Evolutionary conservation across 2,329 filamentous ascomycete genomes (phyloP), one percentile per base, ranked within the genome.

Genomic region (Orbilia quercus): DNA sequence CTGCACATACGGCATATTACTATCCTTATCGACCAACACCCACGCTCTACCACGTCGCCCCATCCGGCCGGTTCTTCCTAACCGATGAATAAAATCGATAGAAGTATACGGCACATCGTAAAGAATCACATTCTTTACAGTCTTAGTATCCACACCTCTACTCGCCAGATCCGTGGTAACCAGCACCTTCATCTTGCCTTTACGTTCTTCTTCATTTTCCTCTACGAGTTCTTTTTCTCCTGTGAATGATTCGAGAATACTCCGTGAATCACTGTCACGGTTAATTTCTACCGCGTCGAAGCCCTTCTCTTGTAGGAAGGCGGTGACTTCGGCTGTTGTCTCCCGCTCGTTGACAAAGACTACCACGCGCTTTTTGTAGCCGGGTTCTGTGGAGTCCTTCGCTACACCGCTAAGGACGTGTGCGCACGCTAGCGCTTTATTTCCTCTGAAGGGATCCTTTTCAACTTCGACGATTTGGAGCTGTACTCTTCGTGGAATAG

Each of bases 51-150:
- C 95, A 80, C 95, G 86, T 75, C 92, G 86, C 2, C 92, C 92
- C 95, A 99, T 98, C 34, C 95, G 87, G 0, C 95, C 95, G 0
- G 94, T 92, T 69, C 95, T 87, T 20, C 95, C 95, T 3, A 99
- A 86, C 12, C 96, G 89, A 81, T 99, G 95, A 78, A 99, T 97
- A 78, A 99, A 99, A 81, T 99, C 96, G 72, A 99, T 96, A 0
- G 92, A 96, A 0, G 91, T 96, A 79, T 98, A 94, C 2, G 95
- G 95, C n/a, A 99, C 94, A 80, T 99, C 92, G 80, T 96, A 98
- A 23, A 99, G 82, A 62, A 99, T 89, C 58, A 99, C 95, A 76
- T 96, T 91, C 66, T 91, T 87, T 16, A 98, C 94, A 16, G 91
- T 90, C 28, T 97, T 82, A 0, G 95, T 99, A 80, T 99, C 95